Conservation (phyloP, 768 basidiomycete species). For the Collybiopsis confluens region DNA sequence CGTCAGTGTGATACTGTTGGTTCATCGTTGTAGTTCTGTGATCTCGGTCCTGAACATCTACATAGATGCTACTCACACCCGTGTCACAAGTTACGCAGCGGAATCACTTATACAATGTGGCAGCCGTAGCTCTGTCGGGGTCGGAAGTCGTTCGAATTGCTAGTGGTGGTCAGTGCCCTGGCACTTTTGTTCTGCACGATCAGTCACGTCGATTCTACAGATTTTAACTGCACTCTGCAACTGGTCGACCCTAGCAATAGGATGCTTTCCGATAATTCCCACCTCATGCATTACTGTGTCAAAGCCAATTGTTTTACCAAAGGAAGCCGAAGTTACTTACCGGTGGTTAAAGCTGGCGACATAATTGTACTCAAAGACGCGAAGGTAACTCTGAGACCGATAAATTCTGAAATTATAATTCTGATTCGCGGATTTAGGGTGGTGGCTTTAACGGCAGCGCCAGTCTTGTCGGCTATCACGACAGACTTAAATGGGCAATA, state of each 20-base stretch:
- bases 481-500: slow-evolving; percentile 52
- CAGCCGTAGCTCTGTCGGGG: too few species aligned
- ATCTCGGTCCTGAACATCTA: background rate
- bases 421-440: background rate
- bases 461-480: slow-evolving; percentile 41
- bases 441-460: slow-evolving; percentile 29
- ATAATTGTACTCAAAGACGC: slow-evolving; percentile 47
- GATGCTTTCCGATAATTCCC: background rate
- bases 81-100: background rate
- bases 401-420: background rate
- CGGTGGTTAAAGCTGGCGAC: slow-evolving; percentile 42
- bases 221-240: background rate
- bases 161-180: too few species aligned
- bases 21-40: background rate
- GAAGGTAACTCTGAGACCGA: slow-evolving; percentile 33
- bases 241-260: slow-evolving; percentile 3
- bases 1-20: background rate
- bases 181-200: too few species aligned
- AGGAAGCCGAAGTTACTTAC: slow-evolving; percentile 44
- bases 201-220: background rate
- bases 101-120: background rate
- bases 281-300: slow-evolving; percentile 11
- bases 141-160: too few species aligned
- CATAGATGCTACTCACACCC: background rate
- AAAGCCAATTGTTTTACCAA: slow-evolving; percentile 51